Percentiles rank a stretch among this genome's conserved stretches.
Conservation (phyloP, 768 basidiomycete genomes). For the Pleurotus giganteus region DNA sequence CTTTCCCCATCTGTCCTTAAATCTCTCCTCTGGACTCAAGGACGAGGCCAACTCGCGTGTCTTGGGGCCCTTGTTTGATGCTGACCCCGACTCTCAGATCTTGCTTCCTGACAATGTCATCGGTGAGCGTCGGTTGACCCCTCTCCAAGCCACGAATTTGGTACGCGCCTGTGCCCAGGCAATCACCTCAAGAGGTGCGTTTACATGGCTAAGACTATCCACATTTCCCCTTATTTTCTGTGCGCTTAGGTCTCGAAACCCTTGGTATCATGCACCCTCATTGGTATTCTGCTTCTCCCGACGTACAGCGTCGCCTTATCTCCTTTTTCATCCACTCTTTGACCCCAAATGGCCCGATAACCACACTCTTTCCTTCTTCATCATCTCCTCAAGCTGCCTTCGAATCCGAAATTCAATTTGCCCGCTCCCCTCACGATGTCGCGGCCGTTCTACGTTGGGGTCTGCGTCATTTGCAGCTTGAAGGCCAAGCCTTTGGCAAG, state of each 20-base stretch:
- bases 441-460: constrained; percentile 83
- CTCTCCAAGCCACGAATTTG: constrained; percentile 60
- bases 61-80: constrained; percentile 59
- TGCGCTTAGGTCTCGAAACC: constrained; percentile 65
- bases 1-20: constrained; percentile 61
- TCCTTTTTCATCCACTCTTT: constrained; percentile 72
- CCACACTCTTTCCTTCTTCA: constrained; percentile 51
- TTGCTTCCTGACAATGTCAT: constrained; percentile 53
- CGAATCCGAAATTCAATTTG: constrained; percentile 60
- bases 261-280: constrained; percentile 85
- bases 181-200: constrained; percentile 63
- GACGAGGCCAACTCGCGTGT: constrained; percentile 43
- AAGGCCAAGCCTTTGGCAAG: constrained; percentile 58
- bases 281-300: constrained; percentile 74
- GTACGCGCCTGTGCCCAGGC: constrained; percentile 68
- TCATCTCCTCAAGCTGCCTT: constrained; percentile 49
- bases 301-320: constrained; percentile 65
- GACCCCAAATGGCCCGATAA: constrained; percentile 40
- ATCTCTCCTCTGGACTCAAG: constrained; percentile 49
- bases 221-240: constrained; percentile 4
- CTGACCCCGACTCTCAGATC: constrained; percentile 46
- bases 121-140: constrained; percentile 55
- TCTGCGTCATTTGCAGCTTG: constrained; percentile 67
- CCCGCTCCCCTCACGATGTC: constrained; percentile 71
- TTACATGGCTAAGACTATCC: neutral